Evolutionary conservation across 306 rosid genomes (phyloP).

Genomic region (Ormosia semicastrata): DNA sequence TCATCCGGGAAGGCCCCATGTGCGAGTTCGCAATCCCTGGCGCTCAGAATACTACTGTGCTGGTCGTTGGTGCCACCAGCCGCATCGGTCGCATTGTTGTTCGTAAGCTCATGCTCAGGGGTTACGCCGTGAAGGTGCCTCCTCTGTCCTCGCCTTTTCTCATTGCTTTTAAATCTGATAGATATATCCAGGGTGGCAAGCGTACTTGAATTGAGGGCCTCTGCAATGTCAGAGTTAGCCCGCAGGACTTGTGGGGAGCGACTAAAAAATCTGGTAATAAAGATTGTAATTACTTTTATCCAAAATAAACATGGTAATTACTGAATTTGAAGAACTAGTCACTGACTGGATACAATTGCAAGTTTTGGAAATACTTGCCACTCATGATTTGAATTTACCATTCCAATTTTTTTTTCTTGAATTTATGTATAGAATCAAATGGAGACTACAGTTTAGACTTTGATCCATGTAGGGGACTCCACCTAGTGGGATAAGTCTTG

Average conservation of each 20-base stretch:
- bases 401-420: not conserved
- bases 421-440: not conserved
- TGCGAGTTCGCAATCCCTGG: constrained; percentile 93
- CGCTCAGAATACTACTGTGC: constrained; percentile 84
- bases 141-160: not conserved
- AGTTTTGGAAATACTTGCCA: not conserved
- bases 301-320: not conserved
- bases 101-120: constrained; percentile 93
- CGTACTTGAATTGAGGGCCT: no score
- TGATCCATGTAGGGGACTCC: no score
- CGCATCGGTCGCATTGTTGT: constrained; percentile 85
- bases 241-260: no score
- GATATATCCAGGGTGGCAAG: no score
- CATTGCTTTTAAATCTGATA: not conserved
- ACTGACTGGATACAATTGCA: not conserved
- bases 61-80: constrained; percentile 93
- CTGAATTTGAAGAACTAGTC: not conserved
- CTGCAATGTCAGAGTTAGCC: no score
- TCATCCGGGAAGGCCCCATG: constrained; percentile 85
- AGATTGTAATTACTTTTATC: not conserved
- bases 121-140: constrained; percentile 78
- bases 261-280: not conserved
- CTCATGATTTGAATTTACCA: not conserved
- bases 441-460: not conserved
- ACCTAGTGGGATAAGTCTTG: no score